Evolutionary conservation across 2,329 filamentous ascomycete species (phyloP), one percentile per base, ranked within the genome.

Genomic region (Corniculantispora saksenae): DNA sequence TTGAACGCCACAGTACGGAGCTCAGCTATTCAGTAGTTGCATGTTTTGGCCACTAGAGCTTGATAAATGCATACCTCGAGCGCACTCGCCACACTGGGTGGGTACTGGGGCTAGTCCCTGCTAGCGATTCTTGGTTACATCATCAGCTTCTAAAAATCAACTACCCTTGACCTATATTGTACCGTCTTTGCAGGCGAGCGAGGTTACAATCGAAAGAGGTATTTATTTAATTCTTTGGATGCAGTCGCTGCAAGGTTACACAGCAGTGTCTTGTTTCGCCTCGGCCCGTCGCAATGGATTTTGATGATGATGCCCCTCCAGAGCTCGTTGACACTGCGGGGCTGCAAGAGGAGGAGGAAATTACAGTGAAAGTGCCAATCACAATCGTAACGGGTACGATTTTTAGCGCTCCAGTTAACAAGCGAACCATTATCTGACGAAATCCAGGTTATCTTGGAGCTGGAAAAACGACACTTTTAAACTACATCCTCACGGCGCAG

Each of bases 391-490:
- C 92, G 61, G 92, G 89, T 88, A 80, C 67, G 76, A 68, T 23
- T 55, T 3, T 47, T 19, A 2, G 10, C 55, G 13, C 53, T 45
- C 61, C 10, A n/a, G n/a, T 19, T 54, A 9, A 32, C 5, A n/a
- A 63, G 21, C 1, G 50, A 47, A 35, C 43, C 57, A 58, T 38
- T 50, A 17, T 9, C n/a, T 65, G 15, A 60, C 17, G 45, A 23
- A 2, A 38, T n/a, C 15, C 68, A 95, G 93, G 95, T 3, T 99
- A 99, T 74, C 85, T 99, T 4, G 95, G 95, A 21, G 93, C 95
- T 10, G 95, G 95, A 21, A 99, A 99, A 79, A 98, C 94, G 0
- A 98, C 94, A 0, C 79, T 98, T 35, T 82, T 99, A 66, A 98
- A 99, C 77, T 97, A 98, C 76, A 98, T 99, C 67, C 82, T 99